These are phyloP conservation scores for Penicillium atrosanguineum DNA, from an alignment of 495 filamentous ascomycete genomes.

Conservation along the genomic window DNA sequence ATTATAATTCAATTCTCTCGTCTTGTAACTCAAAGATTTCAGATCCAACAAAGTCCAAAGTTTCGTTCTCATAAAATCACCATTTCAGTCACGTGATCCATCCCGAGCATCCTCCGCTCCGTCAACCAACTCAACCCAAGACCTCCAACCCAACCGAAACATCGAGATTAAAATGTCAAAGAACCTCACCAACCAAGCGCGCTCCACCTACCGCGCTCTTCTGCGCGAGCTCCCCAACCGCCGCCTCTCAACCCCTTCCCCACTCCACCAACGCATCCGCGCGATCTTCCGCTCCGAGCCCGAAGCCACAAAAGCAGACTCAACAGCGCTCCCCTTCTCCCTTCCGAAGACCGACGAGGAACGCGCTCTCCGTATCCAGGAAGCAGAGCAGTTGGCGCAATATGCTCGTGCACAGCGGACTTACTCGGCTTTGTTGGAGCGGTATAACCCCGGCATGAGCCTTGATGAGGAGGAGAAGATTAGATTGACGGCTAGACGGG, in stretches of 20 bases:
- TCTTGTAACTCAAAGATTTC: too few species aligned
- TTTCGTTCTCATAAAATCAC: background rate
- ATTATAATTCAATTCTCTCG: too few species aligned
- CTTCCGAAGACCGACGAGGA: conserved; percentile 12
- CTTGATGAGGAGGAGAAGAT: conserved; percentile 85
- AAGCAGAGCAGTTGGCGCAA: conserved; percentile 71
- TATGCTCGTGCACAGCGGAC: conserved; percentile 80
- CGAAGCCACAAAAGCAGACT: conserved; percentile 8
- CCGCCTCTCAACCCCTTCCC: conserved; percentile 52
- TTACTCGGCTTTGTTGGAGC: conserved; percentile 76
- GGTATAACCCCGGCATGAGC: conserved; percentile 87
- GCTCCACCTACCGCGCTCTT: conserved; percentile 82
- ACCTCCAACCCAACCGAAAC: background rate
- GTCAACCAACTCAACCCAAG: background rate
- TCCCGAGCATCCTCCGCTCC: background rate
- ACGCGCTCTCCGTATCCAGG: conserved; percentile 39
- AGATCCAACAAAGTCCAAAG: too few species aligned
- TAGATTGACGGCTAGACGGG: conserved; percentile 76
- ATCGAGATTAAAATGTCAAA: conserved; percentile 17
- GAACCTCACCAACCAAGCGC: conserved; percentile 47
- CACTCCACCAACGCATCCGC: conserved; percentile 59
- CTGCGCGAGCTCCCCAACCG: conserved; percentile 86
- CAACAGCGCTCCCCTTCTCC: conserved; percentile 13
- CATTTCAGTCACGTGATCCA: background rate
- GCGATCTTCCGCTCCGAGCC: conserved; percentile 37